These are phyloP conservation scores for Parathielavia hyrcaniae DNA, from an alignment of 495 filamentous ascomycete species.

Conservation along the genomic window DNA sequence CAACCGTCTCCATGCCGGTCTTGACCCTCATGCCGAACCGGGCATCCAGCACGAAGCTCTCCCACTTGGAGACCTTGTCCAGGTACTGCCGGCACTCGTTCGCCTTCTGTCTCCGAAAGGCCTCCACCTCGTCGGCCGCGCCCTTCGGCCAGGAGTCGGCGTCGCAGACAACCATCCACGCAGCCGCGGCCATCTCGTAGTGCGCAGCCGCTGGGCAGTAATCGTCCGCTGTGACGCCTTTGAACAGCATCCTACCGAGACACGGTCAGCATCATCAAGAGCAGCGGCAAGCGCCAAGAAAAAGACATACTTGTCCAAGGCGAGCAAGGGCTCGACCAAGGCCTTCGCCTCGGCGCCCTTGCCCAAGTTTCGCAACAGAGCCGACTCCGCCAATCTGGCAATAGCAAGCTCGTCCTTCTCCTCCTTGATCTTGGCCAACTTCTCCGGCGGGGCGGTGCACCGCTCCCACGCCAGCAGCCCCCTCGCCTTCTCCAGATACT, in stretches of 20 bases:
- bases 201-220: conserved; percentile 75
- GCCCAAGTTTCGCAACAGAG: conserved; percentile 57
- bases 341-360: conserved; percentile 57
- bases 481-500: conserved; percentile 59
- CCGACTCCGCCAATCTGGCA: conserved; percentile 58
- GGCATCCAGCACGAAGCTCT: conserved; percentile 78
- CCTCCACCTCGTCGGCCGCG: conserved; percentile 26
- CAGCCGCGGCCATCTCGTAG: conserved; percentile 81
- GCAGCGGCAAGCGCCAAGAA: neutral
- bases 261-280: neutral
- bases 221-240: conserved; percentile 67
- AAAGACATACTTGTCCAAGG: conserved; percentile 52
- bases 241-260: conserved; percentile 52
- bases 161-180: conserved; percentile 60
- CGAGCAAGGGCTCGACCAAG: conserved; percentile 54
- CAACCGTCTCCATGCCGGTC: conserved; percentile 71
- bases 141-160: conserved; percentile 24
- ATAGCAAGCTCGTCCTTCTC: conserved; percentile 77
- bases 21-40: conserved; percentile 80
- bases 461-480: conserved; percentile 57
- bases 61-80: conserved; percentile 76
- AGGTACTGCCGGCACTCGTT: conserved; percentile 65
- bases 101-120: conserved; percentile 49
- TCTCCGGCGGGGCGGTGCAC: conserved; percentile 46
- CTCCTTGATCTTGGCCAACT: conserved; percentile 54